Evolutionary conservation across 352 stramenopile species (phyloP), one percentile per base, ranked within the genome.

Genomic region (Phytophthora tubulina): DNA sequence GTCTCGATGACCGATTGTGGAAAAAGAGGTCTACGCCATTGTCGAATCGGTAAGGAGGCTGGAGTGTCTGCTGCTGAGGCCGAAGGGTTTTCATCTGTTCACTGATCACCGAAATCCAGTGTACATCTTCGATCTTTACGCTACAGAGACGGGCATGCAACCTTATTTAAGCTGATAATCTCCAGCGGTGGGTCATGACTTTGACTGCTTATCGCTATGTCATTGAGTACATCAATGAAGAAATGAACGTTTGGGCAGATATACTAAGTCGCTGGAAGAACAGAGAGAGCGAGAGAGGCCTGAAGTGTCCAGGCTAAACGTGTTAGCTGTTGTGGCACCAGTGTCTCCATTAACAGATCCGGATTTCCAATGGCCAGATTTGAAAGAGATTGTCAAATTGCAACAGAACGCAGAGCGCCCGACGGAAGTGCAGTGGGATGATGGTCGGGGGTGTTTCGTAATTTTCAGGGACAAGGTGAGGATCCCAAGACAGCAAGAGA

Each of bases 91-190:
- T 39, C 44, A 31, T 5, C 39, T 74, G 14, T 70, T 42, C 41
- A 67, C 50, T 6, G 64, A 74, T 11, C 70, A 70, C 36, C 45
- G 46, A 3, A 73, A 67, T n/a, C 36, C 64, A 0, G 52, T 73
- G 13, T 61, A 66, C 21, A 55, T 75, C 0, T 74, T 75, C 55
- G 17, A 63, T 21, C n/a, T 17, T 31, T 54, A 63, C 31, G 27
- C n/a, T 6, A 42, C 44, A 3, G 30, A 63, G 13, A 42, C 21
- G 2, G 11, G 6, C 5, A 53, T 63, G 13, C 13, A 21, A 8
- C 17, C 30, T 4, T 53, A 63, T n/a, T 5, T 30, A 53, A 15
- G 55, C 54, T 7, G 41, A 53, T 21, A 53, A 63, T 14, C 15
- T 53, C 1, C 55, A 45, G 41, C 3, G 39, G 1, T 63, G 55